These are phyloP conservation scores for Irpex lacteus DNA, from an alignment of 1,284 basidiomycete species.

Conservation along the genomic window DNA sequence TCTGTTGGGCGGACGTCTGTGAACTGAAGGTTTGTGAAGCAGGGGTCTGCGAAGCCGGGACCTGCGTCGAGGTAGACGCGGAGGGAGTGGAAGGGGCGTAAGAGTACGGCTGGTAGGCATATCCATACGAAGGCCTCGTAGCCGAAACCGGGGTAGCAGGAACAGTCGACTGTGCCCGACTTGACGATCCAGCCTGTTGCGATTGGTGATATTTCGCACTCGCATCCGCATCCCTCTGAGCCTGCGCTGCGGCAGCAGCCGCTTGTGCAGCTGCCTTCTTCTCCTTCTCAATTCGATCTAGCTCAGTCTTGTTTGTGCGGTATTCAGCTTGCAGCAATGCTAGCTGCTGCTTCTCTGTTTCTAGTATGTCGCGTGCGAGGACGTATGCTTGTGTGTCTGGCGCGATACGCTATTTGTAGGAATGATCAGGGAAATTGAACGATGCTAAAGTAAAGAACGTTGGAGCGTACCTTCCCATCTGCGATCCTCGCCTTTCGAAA, in stretches of 20 bases:
- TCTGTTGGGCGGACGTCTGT: too few species aligned
- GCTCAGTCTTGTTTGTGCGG: constrained; percentile 56
- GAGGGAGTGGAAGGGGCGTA: constrained; percentile 21
- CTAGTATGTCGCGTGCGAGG: constrained; percentile 59
- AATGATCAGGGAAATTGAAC: not conserved
- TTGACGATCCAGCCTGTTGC: constrained; percentile 12
- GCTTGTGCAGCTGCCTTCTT: constrained; percentile 39
- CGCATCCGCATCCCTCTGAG: constrained; percentile 15
- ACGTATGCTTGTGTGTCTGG: constrained; percentile 61
- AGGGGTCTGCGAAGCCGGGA: not conserved
- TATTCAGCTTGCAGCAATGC: constrained; percentile 54
- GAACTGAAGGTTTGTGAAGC: too few species aligned
- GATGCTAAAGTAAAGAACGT: not conserved
- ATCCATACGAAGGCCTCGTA: constrained; percentile 27
- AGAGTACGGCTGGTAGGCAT: constrained; percentile 33
- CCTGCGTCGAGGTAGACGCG: not conserved
- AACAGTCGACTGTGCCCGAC: constrained; percentile 19
- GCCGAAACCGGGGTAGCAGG: constrained; percentile 23
- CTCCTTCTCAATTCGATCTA: constrained; percentile 65
- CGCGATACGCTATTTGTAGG: constrained; percentile 43
- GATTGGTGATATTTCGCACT: constrained; percentile 11
- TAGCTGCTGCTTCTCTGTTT: constrained; percentile 62
- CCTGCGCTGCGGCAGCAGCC: constrained; percentile 18
- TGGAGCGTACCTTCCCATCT: constrained; percentile 50
- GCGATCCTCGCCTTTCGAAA: constrained; percentile 52